Evolutionary conservation across 1,284 basidiomycete genomes (phyloP).

Genomic region (Rhodotorula sp.): DNA sequence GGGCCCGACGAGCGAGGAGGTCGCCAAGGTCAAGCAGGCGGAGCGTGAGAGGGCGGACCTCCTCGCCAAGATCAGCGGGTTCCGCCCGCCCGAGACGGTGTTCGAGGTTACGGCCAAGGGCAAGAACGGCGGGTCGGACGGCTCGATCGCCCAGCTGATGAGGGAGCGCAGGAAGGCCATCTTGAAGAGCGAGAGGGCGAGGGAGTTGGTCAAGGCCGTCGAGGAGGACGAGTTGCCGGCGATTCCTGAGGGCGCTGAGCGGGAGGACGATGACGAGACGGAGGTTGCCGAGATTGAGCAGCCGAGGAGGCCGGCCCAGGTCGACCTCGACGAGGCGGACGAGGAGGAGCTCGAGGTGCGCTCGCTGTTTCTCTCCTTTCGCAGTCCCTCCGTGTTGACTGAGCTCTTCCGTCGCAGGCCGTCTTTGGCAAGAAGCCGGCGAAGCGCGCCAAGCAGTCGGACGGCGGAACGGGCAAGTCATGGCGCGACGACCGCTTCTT

Average conservation of each 20-base stretch:
- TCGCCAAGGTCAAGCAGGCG: conserved; percentile 51
- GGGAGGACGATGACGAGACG: neutral
- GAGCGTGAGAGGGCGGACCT: conserved; percentile 62
- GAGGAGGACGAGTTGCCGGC: conserved; percentile 50
- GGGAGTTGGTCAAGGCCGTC: conserved; percentile 46
- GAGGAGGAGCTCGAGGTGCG: conserved; percentile 59
- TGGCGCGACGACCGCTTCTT: conserved; percentile 86
- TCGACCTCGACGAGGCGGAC: conserved; percentile 42
- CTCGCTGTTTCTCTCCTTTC: conserved; percentile 21
- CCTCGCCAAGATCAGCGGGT: conserved; percentile 73
- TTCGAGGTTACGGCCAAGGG: conserved; percentile 82
- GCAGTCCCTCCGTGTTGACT: neutral
- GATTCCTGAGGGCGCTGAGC: conserved; percentile 8
- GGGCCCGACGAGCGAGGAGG: conserved; percentile 5
- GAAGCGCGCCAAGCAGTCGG: conserved; percentile 44
- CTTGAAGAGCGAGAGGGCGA: conserved; percentile 43
- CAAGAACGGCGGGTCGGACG: conserved; percentile 49
- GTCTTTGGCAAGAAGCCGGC: conserved; percentile 67
- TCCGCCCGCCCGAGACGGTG: conserved; percentile 84
- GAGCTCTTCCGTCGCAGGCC: conserved; percentile 54
- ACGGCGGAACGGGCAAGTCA: conserved; percentile 2
- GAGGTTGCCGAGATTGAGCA: conserved; percentile 46
- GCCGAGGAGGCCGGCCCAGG: conserved; percentile 22
- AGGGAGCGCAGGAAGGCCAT: conserved; percentile 79
- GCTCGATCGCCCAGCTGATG: conserved; percentile 72